phyloP scores from a whole-genome alignment of 2,329 filamentous ascomycete genomes.

The Aspergillus clavatus region DNA sequence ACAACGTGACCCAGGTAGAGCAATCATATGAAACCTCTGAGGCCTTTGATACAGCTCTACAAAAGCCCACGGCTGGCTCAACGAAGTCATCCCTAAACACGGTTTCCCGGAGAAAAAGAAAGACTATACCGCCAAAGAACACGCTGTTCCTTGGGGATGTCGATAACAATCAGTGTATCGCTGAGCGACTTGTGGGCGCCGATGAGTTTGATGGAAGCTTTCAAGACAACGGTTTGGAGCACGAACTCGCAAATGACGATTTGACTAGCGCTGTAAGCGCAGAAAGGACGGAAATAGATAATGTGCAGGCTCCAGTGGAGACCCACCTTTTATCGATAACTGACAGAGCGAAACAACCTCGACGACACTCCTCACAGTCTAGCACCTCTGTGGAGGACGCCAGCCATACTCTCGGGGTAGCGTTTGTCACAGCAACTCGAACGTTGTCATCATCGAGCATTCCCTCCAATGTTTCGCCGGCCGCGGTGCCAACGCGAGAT shows the following conservation, averaged over 20 bases:
- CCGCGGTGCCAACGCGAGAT: constrained; percentile 6
- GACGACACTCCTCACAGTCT: constrained; percentile 32
- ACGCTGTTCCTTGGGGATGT: no score
- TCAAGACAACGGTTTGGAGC: background rate
- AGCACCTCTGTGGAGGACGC: constrained; percentile 11
- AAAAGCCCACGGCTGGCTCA: constrained; percentile 7
- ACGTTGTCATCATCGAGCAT: background rate
- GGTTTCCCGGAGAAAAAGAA: constrained; percentile 30
- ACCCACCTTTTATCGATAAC: no score
- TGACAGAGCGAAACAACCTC: constrained; percentile 18
- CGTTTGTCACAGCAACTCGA: background rate
- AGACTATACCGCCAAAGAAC: constrained; percentile 22
- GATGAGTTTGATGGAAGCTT: background rate
- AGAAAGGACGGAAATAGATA: background rate
- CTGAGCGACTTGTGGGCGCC: background rate
- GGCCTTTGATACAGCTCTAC: constrained; percentile 14
- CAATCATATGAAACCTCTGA: constrained; percentile 14
- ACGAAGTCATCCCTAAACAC: constrained; percentile 18
- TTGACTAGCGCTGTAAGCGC: background rate
- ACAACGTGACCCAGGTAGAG: background rate
- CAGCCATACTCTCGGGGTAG: background rate
- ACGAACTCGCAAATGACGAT: background rate
- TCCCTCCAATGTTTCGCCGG: background rate
- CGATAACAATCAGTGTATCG: background rate
- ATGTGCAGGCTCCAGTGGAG: no score